These are phyloP conservation scores for Neonectria ditissima DNA, from an alignment of 2,329 filamentous ascomycete genomes.

Conservation along the genomic window DNA sequence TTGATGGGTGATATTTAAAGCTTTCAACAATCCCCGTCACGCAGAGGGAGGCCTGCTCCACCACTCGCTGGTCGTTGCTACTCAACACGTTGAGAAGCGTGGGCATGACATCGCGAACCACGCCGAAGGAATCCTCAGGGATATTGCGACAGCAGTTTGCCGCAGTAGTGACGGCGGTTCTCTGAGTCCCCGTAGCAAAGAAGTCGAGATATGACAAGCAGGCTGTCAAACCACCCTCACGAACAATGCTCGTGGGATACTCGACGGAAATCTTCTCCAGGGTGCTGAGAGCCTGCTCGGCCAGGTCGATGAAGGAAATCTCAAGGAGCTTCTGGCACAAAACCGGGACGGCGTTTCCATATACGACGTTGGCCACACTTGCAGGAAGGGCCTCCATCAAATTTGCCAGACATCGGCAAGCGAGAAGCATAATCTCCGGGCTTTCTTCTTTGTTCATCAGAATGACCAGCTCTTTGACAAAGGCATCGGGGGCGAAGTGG, in stretches of 20 bases:
- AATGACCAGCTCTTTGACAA: constrained; percentile 91
- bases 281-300: constrained; percentile 96
- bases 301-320: constrained; percentile 96
- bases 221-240: constrained; percentile 94
- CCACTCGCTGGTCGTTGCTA: constrained; percentile 95
- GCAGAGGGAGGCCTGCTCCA: constrained; percentile 95
- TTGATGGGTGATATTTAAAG: constrained; percentile 88
- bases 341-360: constrained; percentile 94
- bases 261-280: constrained; percentile 97
- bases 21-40: constrained; percentile 97
- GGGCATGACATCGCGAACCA: constrained; percentile 96
- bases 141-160: constrained; percentile 99
- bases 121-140: constrained; percentile 90
- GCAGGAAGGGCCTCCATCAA: constrained; percentile 96
- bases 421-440: constrained; percentile 95
- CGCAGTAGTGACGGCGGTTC: constrained; percentile 95
- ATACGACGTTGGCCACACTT: constrained; percentile 94
- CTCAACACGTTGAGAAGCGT: constrained; percentile 89
- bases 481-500: constrained; percentile 93
- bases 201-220: constrained; percentile 97
- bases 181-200: constrained; percentile 95
- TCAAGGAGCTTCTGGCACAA: constrained; percentile 95
- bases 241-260: constrained; percentile 93
- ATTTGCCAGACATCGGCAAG: constrained; percentile 95
- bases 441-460: constrained; percentile 97